Evolutionary conservation across 345 rosid genomes (phyloP).

Genomic region (Eucalyptus polyanthemos): DNA sequence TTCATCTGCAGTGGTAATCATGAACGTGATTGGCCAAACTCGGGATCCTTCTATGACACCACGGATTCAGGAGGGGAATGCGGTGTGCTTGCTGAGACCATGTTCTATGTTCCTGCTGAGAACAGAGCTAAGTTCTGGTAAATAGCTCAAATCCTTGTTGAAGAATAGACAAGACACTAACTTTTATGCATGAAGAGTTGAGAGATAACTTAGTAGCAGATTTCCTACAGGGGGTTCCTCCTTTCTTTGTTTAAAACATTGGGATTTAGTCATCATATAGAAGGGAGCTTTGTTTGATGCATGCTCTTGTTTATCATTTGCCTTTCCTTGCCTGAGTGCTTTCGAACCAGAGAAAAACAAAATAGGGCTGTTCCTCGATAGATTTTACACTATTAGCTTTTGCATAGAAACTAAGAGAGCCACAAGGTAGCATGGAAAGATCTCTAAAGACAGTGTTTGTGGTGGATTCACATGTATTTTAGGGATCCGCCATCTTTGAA

Average conservation of each 20-base stretch:
- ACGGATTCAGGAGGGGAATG: constrained; percentile 49
- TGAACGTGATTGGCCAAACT: constrained; percentile 68
- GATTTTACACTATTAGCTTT: not conserved
- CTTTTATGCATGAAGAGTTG: not conserved
- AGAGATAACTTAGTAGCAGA: not conserved
- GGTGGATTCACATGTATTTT: not conserved
- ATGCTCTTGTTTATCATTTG: not conserved
- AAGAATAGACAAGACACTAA: not conserved
- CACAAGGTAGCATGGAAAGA: not conserved
- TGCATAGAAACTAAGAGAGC: not conserved
- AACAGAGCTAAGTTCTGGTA: constrained; percentile 66
- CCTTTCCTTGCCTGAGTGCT: not conserved
- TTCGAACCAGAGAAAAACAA: not conserved
- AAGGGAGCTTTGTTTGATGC: not conserved
- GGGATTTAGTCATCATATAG: not conserved
- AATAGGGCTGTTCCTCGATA: not conserved
- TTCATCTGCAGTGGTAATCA: constrained; percentile 53
- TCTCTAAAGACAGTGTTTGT: not conserved
- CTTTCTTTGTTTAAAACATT: not conserved
- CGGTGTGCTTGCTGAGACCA: constrained; percentile 41
- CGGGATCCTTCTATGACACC: constrained; percentile 48
- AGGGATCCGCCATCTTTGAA: not conserved
- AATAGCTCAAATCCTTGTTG: not conserved
- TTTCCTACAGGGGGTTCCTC: not conserved
- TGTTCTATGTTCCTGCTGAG: constrained; percentile 42